Evolutionary conservation across 306 rosid species (phyloP).

Genomic region (barrel medic (Medicago truncatula)): MtrunA17r5.0-ANR NC_053049.1:46273001-46273500

Average conservation of each 20-base stretch:
- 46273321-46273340: neutral
- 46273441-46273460: conserved; percentile 9
- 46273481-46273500: neutral
- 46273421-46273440: neutral
- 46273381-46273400: neutral
- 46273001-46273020: neutral
- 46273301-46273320: neutral
- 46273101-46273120: neutral
- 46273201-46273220: neutral
- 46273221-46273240: neutral
- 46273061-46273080: neutral
- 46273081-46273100: neutral
- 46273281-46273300: neutral
- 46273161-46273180: neutral
- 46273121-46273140: neutral
- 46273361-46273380: neutral
- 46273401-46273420: conserved; percentile 6
- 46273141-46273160: neutral
- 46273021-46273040: neutral
- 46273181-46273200: neutral
- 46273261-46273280: neutral
- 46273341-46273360: no score
- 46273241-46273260: neutral
- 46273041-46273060: neutral
- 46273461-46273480: conserved; percentile 4